These are phyloP conservation scores for Ustilago crameri DNA, from an alignment of 1,284 basidiomycete species.

Conservation along the genomic window DNA sequence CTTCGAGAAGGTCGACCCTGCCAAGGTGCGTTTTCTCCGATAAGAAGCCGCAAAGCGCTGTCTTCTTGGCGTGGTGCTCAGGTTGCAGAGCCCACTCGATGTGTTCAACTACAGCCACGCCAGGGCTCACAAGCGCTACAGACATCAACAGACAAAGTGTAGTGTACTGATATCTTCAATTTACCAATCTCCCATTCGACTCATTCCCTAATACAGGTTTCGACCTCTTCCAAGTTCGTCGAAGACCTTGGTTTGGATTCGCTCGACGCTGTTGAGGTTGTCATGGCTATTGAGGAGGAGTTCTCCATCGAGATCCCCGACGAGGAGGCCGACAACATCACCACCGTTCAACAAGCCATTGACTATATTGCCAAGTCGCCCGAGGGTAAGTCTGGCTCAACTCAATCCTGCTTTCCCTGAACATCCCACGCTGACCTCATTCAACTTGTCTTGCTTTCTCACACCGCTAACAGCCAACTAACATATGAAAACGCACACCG, in stretches of 20 bases:
- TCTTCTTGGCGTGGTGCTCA: neutral
- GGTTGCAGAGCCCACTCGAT: neutral
- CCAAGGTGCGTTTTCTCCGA: constrained; percentile 73
- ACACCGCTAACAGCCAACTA: too few relatives aligned
- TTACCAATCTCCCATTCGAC: neutral
- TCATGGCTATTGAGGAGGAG: constrained; percentile 99
- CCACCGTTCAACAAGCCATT: constrained; percentile 92
- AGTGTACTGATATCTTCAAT: constrained; percentile 13
- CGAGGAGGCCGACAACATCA: constrained; percentile 96
- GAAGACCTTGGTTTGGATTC: constrained; percentile 94
- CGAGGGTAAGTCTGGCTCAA: constrained; percentile 72
- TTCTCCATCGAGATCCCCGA: constrained; percentile 86
- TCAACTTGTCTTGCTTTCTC: too few relatives aligned
- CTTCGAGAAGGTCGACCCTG: constrained; percentile 91
- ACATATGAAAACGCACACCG: too few relatives aligned
- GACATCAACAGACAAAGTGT: too few relatives aligned
- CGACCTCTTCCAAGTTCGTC: constrained; percentile 80
- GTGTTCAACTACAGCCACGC: neutral
- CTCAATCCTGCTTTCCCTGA: neutral
- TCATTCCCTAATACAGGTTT: constrained; percentile 74
- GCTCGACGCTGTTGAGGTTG: constrained; percentile 95
- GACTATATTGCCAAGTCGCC: constrained; percentile 97
- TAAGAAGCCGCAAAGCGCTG: neutral
- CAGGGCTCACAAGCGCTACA: neutral
- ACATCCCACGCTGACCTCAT: too few relatives aligned